These are phyloP conservation scores for Murraya paniculata DNA, from an alignment of 345 rosid genomes.

Conservation along the genomic window DNA sequence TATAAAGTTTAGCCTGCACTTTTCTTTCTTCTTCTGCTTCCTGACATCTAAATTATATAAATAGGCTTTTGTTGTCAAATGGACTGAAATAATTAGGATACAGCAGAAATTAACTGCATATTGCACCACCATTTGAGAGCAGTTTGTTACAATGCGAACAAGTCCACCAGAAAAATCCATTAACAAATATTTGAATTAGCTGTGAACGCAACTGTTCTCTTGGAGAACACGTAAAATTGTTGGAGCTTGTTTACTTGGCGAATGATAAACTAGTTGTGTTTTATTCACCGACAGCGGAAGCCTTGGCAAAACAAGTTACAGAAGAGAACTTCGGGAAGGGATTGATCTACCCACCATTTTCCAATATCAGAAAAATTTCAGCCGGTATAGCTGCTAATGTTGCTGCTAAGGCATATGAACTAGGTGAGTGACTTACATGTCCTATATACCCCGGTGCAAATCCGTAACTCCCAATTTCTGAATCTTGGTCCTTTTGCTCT, in stretches of 20 bases:
- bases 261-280: constrained; percentile 4
- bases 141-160: background rate
- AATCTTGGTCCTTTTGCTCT: background rate
- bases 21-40: background rate
- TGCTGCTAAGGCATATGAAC: constrained; percentile 91
- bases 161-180: background rate
- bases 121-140: background rate
- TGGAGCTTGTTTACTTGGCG: background rate
- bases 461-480: background rate
- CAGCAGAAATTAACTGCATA: background rate
- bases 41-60: background rate
- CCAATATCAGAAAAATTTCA: constrained; percentile 77
- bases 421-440: constrained; percentile 41
- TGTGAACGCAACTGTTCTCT: background rate
- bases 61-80: background rate
- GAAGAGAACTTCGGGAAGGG: constrained; percentile 72
- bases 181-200: background rate
- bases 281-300: constrained; percentile 57
- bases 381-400: constrained; percentile 93
- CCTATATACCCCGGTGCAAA: background rate
- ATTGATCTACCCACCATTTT: constrained; percentile 81
- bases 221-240: background rate
- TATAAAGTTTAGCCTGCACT: constrained; percentile 2
- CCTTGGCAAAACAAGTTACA: constrained; percentile 77
- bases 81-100: background rate